Evolutionary conservation across 306 rosid species (phyloP).

Genomic region (Amphicarpaea edgeworthii): DNA sequence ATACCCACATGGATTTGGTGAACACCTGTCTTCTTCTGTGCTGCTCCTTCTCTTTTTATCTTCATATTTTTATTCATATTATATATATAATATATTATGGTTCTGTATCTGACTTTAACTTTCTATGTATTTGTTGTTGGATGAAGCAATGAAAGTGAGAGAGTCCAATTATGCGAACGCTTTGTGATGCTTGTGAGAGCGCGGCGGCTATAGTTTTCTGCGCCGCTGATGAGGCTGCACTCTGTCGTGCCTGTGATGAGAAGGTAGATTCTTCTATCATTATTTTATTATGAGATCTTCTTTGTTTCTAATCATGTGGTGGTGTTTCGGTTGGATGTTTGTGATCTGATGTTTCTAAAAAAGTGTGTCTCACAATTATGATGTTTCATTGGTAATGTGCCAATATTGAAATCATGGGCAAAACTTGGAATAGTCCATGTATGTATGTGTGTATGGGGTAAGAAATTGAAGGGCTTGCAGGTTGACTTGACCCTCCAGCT

Average conservation of each 20-base stretch:
- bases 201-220: constrained; percentile 96
- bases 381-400: constrained; percentile 35
- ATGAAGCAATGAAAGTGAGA: constrained; percentile 73
- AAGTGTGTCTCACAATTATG: background rate
- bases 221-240: constrained; percentile 99
- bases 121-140: constrained; percentile 33
- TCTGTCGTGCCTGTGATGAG: constrained; percentile 90
- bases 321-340: background rate
- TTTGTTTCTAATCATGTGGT: background rate
- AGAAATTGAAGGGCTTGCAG: constrained; percentile 23
- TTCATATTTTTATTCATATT: background rate
- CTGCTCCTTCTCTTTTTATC: background rate
- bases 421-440: background rate
- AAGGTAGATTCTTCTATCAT: constrained; percentile 53
- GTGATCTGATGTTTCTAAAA: no score
- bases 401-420: constrained; percentile 24
- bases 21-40: constrained; percentile 59
- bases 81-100: background rate
- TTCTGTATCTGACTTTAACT: constrained; percentile 44
- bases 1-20: constrained; percentile 56
- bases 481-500: constrained; percentile 2
- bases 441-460: background rate
- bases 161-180: constrained; percentile 83
- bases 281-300: background rate
- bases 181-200: constrained; percentile 97